Base-by-base conservation (phyloP, 2,329 filamentous ascomycete genomes). In the Dactylellina drechsleri region DNA sequence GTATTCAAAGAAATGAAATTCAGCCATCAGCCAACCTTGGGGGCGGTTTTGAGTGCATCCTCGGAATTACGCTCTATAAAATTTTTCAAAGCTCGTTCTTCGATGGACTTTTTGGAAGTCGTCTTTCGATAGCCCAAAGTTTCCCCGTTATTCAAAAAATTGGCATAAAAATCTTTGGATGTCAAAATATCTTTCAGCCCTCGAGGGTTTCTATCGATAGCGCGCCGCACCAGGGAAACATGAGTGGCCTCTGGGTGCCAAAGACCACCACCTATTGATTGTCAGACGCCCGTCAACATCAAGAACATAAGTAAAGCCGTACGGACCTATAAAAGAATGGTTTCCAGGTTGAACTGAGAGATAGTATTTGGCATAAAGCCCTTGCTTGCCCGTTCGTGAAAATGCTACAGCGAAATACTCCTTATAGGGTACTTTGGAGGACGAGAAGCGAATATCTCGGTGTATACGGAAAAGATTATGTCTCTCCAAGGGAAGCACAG, bases 341-440 rank as follows among this genome's bases (percentile, higher is more conserved):
- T 84, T 85, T 23, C 84, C 84, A 10, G 93, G 92, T 80, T 94
- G 88, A 77, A 92, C 86, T 81, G 96, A 92, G 18, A 97, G 83
- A 82, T 96, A 97, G 83, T 97, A 97, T 80, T 89, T 90, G 5
- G 93, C 93, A 82, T 95, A 96, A 8, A 91, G 90, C 0, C 92
- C 92, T 82, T 97, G 96, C 65, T 91, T 87, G 18, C 93, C 93
- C 0, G 92, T 96, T 18, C 93, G 89, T 67, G 91, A 95, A 88
- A 86, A 76, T 2, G 72, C 72, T n/a, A 70, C 72, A 6, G 72
- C 70, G 41, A 76, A 70, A 41, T 76, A 76, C 52, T 68, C 72
- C 52, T 76, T 76, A 43, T 40, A 76, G 0, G 72, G 72, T 10
- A 70, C 58, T 41, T 76, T 76, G 0, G 58, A 65, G 6, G 53